Evolutionary conservation across 768 basidiomycete species (phyloP), one percentile per base, ranked within the genome.

Genomic region (Rhodotorula babjevae): DNA sequence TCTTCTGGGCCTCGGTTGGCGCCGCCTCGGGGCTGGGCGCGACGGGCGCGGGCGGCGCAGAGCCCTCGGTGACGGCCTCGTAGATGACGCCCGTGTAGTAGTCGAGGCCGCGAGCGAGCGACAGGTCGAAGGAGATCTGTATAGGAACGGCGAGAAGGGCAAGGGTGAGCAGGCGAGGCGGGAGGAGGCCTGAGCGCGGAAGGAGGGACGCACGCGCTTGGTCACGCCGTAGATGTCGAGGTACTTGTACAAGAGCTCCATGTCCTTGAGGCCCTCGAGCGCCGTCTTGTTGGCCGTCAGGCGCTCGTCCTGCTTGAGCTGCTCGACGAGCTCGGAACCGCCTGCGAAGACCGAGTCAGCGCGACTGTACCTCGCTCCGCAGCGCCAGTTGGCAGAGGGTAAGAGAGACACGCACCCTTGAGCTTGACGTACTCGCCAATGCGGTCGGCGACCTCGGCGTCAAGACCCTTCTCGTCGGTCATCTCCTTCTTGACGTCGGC

Each of bases 1-100:
- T 33, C 10, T 69, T 36, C 33, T 73, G 65, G 16, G 77, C 42
- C 46, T 79, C 78, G 72, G 72, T 67, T 42, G 77, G 59, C 42
- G 77, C 66, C 14, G 81, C 66, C 78, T 78, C 14, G 81, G 81
- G 57, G 14, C 81, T 68, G 21, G 85, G 78, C 0, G 86, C 84
- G 60, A 84, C 79, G 83, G 92, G 88, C 6, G 87, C 88, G 0
- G 95, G 94, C 3, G 95, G 93, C 0, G 94, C 94, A 16, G 94
- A 97, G 2, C 89, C 91, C 79, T 92, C 93, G 53, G 93, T 91
- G 72, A 91, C 87, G 56, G 92, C 96, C 82, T 99, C 95, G 82
- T 95, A 98, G 80, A 98, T 98, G 78, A 99, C 89, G 27, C 96
- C 96, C 3, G 95, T 99, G 82, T 99, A 98, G 82, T 99, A 98